Conservation (phyloP, 108 stramenopile genomes). For the Nitzschia inconspicua region DNA sequence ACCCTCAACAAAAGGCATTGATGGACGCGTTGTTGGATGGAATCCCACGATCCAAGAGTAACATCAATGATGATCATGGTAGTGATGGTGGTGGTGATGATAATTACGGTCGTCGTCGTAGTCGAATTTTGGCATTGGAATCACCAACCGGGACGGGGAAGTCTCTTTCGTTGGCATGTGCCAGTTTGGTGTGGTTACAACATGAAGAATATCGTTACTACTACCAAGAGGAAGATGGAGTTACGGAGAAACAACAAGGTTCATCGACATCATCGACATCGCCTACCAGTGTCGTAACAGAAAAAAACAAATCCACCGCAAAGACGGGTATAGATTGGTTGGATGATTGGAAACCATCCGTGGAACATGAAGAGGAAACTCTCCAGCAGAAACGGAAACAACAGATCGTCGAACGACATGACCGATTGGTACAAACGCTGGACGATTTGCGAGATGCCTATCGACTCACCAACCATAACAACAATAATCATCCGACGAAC, state of each 20-base stretch:
- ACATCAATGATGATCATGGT: neutral
- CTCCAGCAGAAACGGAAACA: neutral
- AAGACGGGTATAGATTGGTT: conserved; percentile 63
- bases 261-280: neutral
- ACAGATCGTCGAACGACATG: neutral
- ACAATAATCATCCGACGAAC: conserved; percentile 9
- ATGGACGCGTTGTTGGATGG: conserved; percentile 71
- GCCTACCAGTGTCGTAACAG: neutral
- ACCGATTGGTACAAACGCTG: neutral
- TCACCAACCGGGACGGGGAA: conserved; percentile 87
- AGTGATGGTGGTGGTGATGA: neutral
- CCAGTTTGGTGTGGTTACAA: conserved; percentile 72
- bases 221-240: neutral
- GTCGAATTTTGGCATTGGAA: conserved; percentile 64
- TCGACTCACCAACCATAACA: too few species aligned
- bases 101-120: conserved; percentile 2
- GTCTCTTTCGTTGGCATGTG: conserved; percentile 70
- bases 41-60: conserved; percentile 17
- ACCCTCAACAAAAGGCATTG: conserved; percentile 67
- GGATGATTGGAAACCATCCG: conserved; percentile 60
- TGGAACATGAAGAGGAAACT: conserved; percentile 7
- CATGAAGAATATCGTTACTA: conserved; percentile 47
- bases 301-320: conserved; percentile 1
- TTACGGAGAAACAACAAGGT: neutral
- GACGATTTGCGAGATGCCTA: neutral